Percentiles rank a stretch among this genome's conserved stretches.
phyloP scores from a whole-genome alignment of 129 eudicot genomes.

The Centella asiatica region DNA sequence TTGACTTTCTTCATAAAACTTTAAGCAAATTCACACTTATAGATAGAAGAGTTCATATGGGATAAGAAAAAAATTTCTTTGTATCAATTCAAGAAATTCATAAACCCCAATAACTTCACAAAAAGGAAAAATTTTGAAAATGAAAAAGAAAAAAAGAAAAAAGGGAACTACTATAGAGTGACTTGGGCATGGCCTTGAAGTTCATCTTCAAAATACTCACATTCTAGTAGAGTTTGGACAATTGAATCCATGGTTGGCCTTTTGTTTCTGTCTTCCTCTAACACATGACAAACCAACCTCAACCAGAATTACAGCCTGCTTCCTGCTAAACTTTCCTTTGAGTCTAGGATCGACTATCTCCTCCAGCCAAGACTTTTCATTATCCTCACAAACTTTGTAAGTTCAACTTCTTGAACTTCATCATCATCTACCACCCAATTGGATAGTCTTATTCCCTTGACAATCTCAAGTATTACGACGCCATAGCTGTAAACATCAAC shows the following conservation, averaged over 20 bases:
- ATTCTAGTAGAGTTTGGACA: too few species aligned
- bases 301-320: constrained; percentile 21
- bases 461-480: too few species aligned
- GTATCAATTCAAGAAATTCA: too few species aligned
- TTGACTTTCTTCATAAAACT: too few species aligned
- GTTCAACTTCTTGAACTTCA: constrained; percentile 20
- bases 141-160: too few species aligned
- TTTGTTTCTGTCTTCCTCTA: constrained; percentile 27
- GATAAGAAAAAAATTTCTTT: too few species aligned
- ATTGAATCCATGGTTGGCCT: too few species aligned
- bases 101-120: too few species aligned
- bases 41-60: too few species aligned
- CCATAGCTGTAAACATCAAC: constrained; percentile 61
- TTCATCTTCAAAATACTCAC: constrained; percentile 12
- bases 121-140: too few species aligned
- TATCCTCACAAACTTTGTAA: constrained; percentile 21
- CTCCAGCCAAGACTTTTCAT: constrained; percentile 21
- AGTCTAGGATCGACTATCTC: constrained; percentile 28
- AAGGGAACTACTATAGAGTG: neutral
- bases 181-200: neutral
- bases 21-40: too few species aligned
- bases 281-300: constrained; percentile 22
- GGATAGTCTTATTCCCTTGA: constrained; percentile 29
- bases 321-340: constrained; percentile 22
- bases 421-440: constrained; percentile 20